Base-by-base conservation (phyloP, 495 filamentous ascomycete genomes). In the Parmelia sp. region DNA sequence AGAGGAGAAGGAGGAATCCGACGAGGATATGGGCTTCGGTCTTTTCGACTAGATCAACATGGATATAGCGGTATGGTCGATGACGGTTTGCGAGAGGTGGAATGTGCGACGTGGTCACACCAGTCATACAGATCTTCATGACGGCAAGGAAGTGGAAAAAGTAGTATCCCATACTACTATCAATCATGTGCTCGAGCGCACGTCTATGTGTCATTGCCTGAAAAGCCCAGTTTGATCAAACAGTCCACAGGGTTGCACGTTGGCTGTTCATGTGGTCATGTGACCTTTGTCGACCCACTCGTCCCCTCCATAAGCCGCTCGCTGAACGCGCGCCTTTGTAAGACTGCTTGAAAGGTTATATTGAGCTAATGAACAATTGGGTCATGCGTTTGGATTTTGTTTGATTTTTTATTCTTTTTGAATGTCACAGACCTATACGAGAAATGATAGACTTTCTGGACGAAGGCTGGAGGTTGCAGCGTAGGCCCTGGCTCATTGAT, bases 11-110 rank as follows among this genome's bases (percentile, higher is more conserved):
- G 84, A 85, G 80, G 94, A 97, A 86, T 97, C 94, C 75, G 94
- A 99, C 80, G 94, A 99, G 76, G 94, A 99, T 76, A 99, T 99
- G 94, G 94, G 94, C 75, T 96, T 99, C 84, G 94, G 94, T 88
- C 92, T 99, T 65, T 97, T 97, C 88, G 93, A 97, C 83, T 97
- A 90, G 60, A 81, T 58, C 19, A 29, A 31, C 5, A 58, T 39
- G 9, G n/a, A 27, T 57, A 35, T 31, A n/a, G 21, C 51, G 39
- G 58, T 49, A n/a, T 57, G 64, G 49, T 39, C 29, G 19, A 45
- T 61, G 44, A 39, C 37, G 27, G 19, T 27, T 44, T 31, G 33
- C 23, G 39, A 58, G 51, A 62, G 27, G 23, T 45, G 27, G 64
- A 57, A 3, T 6, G 1, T n/a, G 31, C 31, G 21, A 42, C 19